Evolutionary conservation across 331 rosid species (phyloP).

Genomic region (Rosa hybrid): DNA sequence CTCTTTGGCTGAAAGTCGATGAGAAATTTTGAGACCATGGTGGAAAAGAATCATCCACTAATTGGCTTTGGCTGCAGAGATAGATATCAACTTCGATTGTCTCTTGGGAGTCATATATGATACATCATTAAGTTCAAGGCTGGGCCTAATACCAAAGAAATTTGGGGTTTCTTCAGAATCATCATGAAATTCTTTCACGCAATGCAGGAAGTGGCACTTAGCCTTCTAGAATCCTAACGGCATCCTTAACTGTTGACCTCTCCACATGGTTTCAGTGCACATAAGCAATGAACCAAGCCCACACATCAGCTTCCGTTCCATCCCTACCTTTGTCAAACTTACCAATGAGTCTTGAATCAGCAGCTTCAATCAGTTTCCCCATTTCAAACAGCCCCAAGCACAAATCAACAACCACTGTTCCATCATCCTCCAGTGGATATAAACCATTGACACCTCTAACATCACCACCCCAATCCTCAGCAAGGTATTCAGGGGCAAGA

Average conservation of each 20-base stretch:
- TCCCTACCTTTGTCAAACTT: not conserved
- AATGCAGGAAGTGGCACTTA: constrained; percentile 63
- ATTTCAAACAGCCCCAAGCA: not conserved
- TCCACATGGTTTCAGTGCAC: constrained; percentile 39
- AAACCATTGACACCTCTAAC: not conserved
- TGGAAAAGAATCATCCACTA: no score
- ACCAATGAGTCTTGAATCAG: not conserved
- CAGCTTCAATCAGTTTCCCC: not conserved
- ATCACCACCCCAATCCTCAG: not conserved
- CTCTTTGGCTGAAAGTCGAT: no score
- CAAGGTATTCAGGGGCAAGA: no score
- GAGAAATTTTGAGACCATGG: no score
- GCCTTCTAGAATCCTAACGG: constrained; percentile 57
- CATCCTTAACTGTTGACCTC: constrained; percentile 60
- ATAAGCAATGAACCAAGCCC: constrained; percentile 26
- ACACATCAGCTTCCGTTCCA: no score
- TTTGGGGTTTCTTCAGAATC: constrained; percentile 31
- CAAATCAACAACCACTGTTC: no score
- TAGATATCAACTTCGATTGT: constrained; percentile 15
- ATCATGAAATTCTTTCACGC: constrained; percentile 55
- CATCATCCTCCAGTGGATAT: not conserved
- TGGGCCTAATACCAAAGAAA: constrained; percentile 29
- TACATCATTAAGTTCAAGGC: constrained; percentile 42
- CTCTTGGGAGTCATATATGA: constrained; percentile 72
- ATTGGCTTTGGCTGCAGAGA: no score